Evolutionary conservation across 2,329 filamentous ascomycete species (phyloP).

Genomic region (Rachicladosporium sp.): DNA sequence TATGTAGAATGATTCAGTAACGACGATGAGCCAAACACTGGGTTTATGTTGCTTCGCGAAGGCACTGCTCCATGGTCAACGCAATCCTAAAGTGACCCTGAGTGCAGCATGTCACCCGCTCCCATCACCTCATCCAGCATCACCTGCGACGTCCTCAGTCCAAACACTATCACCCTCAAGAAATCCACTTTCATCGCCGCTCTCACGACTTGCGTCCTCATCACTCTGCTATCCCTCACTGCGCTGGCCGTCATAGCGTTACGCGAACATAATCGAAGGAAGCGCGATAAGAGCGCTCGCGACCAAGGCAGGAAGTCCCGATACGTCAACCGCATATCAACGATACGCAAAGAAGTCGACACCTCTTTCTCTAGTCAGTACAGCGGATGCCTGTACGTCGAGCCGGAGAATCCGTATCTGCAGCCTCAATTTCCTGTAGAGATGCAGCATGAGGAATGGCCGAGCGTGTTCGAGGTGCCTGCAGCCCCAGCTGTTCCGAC

Average conservation of each 20-base stretch:
- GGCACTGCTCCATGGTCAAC: too few species aligned
- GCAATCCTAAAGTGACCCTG: too few species aligned
- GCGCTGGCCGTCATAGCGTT: slow-evolving; percentile 9
- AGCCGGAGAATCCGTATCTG: slow-evolving; percentile 18
- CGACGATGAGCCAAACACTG: too few species aligned
- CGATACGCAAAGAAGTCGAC: slow-evolving; percentile 16
- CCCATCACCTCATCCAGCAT: too few species aligned
- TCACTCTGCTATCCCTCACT: slow-evolving; percentile 13
- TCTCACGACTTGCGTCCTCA: slow-evolving; percentile 12
- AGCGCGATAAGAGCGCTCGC: slow-evolving; percentile 9
- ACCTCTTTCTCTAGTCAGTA: slow-evolving; percentile 13
- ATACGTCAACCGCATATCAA: slow-evolving; percentile 13
- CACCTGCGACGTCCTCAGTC: too few species aligned
- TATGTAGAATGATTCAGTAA: too few species aligned
- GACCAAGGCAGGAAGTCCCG: slow-evolving; percentile 14
- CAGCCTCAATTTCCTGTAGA: slow-evolving; percentile 15
- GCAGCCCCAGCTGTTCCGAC: slow-evolving; percentile 6
- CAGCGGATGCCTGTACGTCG: slow-evolving; percentile 11
- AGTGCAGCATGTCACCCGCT: too few species aligned
- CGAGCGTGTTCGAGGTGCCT: slow-evolving; percentile 14
- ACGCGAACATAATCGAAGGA: slow-evolving; percentile 10
- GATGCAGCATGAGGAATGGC: slow-evolving; percentile 9
- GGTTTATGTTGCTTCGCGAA: too few species aligned
- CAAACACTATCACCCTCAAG: too few species aligned
- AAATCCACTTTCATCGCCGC: slow-evolving; percentile 12